phyloP scores from a whole-genome alignment of 306 rosid genomes.

The Cicer cuneatum region DNA sequence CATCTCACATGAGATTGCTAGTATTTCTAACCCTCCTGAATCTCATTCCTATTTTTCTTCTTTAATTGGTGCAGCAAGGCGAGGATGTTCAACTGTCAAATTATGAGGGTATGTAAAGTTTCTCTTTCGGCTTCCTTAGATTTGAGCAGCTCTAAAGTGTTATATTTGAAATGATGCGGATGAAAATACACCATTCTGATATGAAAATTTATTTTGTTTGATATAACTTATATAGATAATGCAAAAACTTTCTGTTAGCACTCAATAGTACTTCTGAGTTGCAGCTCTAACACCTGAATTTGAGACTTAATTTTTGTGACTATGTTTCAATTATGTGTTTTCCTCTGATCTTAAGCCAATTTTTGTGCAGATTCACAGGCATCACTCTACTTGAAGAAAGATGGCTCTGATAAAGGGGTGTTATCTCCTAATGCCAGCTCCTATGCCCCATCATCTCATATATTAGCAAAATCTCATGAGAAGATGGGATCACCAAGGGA shows the following conservation, averaged over 20 bases:
- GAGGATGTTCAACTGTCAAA: conserved; percentile 62
- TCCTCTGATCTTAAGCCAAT: conserved; percentile 29
- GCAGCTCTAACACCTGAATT: conserved; percentile 34
- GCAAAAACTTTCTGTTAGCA: conserved; percentile 29
- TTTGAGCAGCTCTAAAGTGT: conserved; percentile 17
- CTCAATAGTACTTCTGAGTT: conserved; percentile 27
- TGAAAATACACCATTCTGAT: conserved; percentile 25
- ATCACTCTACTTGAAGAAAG: conserved; percentile 55
- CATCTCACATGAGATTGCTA: conserved; percentile 35
- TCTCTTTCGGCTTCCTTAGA: conserved; percentile 29
- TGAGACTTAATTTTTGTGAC: conserved; percentile 11
- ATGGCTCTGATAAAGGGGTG: conserved; percentile 61
- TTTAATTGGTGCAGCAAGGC: conserved; percentile 59
- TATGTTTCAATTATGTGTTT: conserved; percentile 29
- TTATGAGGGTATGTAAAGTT: conserved; percentile 68
- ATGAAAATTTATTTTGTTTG: conserved; percentile 1
- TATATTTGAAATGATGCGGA: conserved; percentile 20
- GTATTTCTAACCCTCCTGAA: conserved; percentile 38
- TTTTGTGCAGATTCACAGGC: conserved; percentile 62
- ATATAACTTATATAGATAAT: conserved; percentile 12
- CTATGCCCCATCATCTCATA: conserved; percentile 58
- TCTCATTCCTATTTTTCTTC: conserved; percentile 42
- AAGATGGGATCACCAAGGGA: conserved; percentile 59
- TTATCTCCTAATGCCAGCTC: conserved; percentile 57
- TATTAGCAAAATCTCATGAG: conserved; percentile 54